phyloP scores from a whole-genome alignment of 2,329 filamentous ascomycete species.

The Verticillium zaregamsianum region DNA sequence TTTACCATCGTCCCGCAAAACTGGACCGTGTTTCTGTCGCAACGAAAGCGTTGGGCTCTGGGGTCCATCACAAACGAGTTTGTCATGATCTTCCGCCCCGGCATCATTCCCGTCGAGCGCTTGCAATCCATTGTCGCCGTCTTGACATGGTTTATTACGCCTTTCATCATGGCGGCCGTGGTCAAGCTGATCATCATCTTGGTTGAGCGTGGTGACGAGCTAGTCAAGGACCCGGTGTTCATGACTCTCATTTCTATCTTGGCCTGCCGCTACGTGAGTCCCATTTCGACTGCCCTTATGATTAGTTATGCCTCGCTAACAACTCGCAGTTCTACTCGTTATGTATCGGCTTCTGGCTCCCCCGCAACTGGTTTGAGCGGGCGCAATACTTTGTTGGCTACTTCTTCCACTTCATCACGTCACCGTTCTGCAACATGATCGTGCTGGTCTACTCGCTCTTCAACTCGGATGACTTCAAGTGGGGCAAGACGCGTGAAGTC shows the following conservation, averaged over 20 bases:
- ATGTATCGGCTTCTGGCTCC: slow-evolving; percentile 37
- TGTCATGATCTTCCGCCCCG: slow-evolving; percentile 39
- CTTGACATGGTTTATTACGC: slow-evolving; percentile 40
- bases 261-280: slow-evolving; percentile 35
- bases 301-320: not conserved
- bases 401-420: slow-evolving; percentile 30
- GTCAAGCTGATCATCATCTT: slow-evolving; percentile 31
- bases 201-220: slow-evolving; percentile 22
- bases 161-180: slow-evolving; percentile 38
- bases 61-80: slow-evolving; percentile 45
- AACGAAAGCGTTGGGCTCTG: slow-evolving; percentile 44
- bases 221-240: slow-evolving; percentile 31
- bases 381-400: slow-evolving; percentile 33
- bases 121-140: slow-evolving; percentile 41
- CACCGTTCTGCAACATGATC: slow-evolving; percentile 38
- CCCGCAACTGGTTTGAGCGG: slow-evolving; percentile 31
- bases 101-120: slow-evolving; percentile 37
- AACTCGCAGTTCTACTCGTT: slow-evolving; percentile 32
- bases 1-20: slow-evolving; percentile 41
- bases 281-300: not conserved
- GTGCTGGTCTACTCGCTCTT: slow-evolving; percentile 36
- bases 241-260: slow-evolving; percentile 31
- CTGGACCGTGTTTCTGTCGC: slow-evolving; percentile 42
- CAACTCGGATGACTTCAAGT: slow-evolving; percentile 40
- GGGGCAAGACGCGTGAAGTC: slow-evolving; percentile 40